phyloP scores from a whole-genome alignment of 768 basidiomycete species.

The Leccinum broughii region DNA sequence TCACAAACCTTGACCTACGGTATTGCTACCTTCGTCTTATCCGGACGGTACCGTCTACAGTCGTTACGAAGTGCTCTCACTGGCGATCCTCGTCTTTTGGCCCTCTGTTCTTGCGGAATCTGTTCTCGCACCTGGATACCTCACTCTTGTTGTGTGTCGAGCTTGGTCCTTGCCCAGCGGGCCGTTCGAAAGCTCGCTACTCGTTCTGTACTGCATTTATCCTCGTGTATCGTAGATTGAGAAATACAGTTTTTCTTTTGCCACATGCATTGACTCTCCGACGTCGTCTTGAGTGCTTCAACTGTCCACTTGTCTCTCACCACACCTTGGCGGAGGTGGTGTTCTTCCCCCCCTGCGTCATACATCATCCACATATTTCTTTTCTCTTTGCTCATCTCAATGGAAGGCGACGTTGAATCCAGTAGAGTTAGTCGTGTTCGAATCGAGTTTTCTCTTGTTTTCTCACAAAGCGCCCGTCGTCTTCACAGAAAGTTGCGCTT shows the following conservation, averaged over 20 bases:
- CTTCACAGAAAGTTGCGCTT: slow-evolving; percentile 42
- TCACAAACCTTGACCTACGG: background rate
- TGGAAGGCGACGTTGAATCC: slow-evolving; percentile 44
- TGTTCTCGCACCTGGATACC: background rate
- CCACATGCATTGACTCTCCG: slow-evolving; percentile 58
- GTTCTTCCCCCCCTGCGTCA: slow-evolving; percentile 10
- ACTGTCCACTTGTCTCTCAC: slow-evolving; percentile 26
- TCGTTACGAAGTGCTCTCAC: background rate
- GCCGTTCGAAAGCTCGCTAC: slow-evolving; percentile 7
- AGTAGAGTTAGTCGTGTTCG: slow-evolving; percentile 49
- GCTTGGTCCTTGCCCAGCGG: background rate
- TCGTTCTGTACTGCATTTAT: slow-evolving; percentile 23
- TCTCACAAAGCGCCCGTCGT: slow-evolving; percentile 36
- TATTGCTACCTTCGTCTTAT: background rate
- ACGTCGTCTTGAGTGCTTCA: slow-evolving; percentile 40
- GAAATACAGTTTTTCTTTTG: slow-evolving; percentile 41
- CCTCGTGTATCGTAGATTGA: slow-evolving; percentile 34
- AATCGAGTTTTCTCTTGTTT: slow-evolving; percentile 30
- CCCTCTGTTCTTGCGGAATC: background rate
- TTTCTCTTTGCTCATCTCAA: slow-evolving; percentile 44
- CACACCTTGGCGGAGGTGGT: slow-evolving; percentile 21
- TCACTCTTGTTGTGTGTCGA: background rate
- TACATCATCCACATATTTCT: slow-evolving; percentile 17
- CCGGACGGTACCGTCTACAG: background rate
- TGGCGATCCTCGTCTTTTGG: background rate